phyloP scores from a whole-genome alignment of 2,329 filamentous ascomycete genomes.

The Arthrobotrys musiformis region DNA sequence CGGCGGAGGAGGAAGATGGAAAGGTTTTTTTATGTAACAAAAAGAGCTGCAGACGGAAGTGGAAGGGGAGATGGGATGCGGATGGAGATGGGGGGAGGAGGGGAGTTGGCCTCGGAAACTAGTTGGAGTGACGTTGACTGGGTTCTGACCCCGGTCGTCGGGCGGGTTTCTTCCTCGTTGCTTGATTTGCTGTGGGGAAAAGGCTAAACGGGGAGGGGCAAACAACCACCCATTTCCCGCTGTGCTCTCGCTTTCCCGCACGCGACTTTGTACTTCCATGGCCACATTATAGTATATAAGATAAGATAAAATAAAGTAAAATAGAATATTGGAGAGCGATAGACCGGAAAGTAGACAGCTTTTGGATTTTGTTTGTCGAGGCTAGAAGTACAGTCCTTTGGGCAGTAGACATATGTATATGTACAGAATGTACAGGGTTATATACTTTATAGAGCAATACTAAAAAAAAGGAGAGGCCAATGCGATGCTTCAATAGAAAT shows the following conservation, averaged over 20 bases:
- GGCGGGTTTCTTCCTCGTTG: constrained; percentile 10
- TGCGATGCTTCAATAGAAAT: neutral
- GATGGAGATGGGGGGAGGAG: neutral
- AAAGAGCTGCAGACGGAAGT: no score
- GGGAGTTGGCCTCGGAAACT: neutral
- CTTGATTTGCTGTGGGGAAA: constrained; percentile 33
- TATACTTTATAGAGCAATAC: neutral
- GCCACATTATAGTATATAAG: no score
- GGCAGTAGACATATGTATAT: constrained; percentile 6
- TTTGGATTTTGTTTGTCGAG: constrained; percentile 13
- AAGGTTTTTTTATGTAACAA: no score
- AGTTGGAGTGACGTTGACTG: constrained; percentile 37
- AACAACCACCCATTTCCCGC: neutral
- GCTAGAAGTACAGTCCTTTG: constrained; percentile 34
- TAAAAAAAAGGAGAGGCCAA: neutral
- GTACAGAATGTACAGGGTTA: constrained; percentile 17
- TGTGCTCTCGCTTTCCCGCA: neutral
- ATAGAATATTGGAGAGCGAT: neutral
- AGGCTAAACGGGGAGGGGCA: constrained; percentile 53
- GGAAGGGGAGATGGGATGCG: neutral
- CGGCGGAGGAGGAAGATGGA: neutral
- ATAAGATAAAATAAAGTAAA: no score
- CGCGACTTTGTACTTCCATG: constrained; percentile 33
- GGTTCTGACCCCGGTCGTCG: constrained; percentile 10
- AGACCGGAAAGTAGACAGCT: neutral